A percentile compares a stretch with the other conserved stretches of the same genome.
These are phyloP conservation scores for Nitzschia sp. DNA, from an alignment of 108 stramenopile genomes.

Conservation along the genomic window DNA sequence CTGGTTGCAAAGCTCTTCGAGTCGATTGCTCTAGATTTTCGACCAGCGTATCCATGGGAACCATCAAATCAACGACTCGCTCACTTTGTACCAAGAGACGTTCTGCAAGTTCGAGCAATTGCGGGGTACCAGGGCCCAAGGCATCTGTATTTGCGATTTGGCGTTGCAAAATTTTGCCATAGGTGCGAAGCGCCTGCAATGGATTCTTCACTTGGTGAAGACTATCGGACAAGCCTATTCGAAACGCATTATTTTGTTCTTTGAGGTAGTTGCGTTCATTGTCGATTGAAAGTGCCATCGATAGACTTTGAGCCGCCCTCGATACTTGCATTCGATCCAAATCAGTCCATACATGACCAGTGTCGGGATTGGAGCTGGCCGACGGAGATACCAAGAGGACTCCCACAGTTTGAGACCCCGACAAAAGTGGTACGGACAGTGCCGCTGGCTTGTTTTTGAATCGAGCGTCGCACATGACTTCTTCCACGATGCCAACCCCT, in stretches of 20 bases:
- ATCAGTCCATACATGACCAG: slow-evolving; percentile 49
- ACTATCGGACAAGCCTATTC: slow-evolving; percentile 65
- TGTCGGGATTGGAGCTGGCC: slow-evolving; percentile 12
- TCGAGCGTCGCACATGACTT: slow-evolving; percentile 54
- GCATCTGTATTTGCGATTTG: slow-evolving; percentile 50
- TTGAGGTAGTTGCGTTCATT: slow-evolving; percentile 54
- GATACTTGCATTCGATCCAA: slow-evolving; percentile 69
- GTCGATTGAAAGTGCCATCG: slow-evolving; percentile 84
- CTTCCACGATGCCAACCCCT: slow-evolving; percentile 55
- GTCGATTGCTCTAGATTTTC: slow-evolving; percentile 31
- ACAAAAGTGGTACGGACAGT: slow-evolving; percentile 78
- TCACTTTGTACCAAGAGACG: slow-evolving; percentile 85
- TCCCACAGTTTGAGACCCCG: slow-evolving; percentile 81
- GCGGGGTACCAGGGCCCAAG: slow-evolving; percentile 27
- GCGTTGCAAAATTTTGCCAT: slow-evolving; percentile 78
- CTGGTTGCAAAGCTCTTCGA: slow-evolving; percentile 20
- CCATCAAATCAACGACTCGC: slow-evolving; percentile 73
- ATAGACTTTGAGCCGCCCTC: slow-evolving; percentile 72
- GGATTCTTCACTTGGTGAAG: slow-evolving; percentile 92
- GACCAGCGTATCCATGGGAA: slow-evolving; percentile 76
- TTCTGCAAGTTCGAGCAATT: slow-evolving; percentile 63
- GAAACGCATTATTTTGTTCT: slow-evolving; percentile 52
- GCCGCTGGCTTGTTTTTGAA: slow-evolving; percentile 35
- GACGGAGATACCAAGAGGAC: slow-evolving; percentile 53
- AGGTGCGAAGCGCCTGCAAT: slow-evolving; percentile 82